Base-by-base conservation (phyloP, 2,329 filamentous ascomycete genomes). In the Aspergillus aculeatinus region DNA sequence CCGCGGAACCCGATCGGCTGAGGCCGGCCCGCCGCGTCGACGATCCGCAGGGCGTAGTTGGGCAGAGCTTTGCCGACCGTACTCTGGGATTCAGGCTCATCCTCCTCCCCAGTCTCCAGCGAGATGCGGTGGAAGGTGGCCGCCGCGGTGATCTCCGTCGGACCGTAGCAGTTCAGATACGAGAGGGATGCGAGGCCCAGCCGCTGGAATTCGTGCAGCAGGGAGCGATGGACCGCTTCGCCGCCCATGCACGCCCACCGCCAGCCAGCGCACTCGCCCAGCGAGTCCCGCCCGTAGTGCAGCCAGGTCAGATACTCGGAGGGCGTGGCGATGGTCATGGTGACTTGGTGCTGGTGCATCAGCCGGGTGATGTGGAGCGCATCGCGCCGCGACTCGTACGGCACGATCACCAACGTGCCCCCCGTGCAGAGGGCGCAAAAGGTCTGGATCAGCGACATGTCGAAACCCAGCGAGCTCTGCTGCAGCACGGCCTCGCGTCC, bases 401-500 rank as follows among this genome's bases (percentile, higher is more conserved):
- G 56, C 2, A 63, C 63, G 21, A 70, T 57, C 0, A 68, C 31
- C 12, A 71, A 33, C 1, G 59, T 67, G 10, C 61, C 66, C 0
- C 59, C 67, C 35, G 61, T 67, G 39, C 60, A 61, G 5, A 70
- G 59, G 0, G 63, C 63, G 7, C 60, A 35, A 48, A 70, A 51
- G 2, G 66, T 65, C 25, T 71, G 69, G 29, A 54, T 60, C 2
- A 70, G 29, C 7, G 66, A 67, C 33, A 67, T 60, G 47, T 70
- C 69, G 57, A 67, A 70, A 2, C 62, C 61, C 29, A 63, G 67
- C 4, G 66, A 65, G 3, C 67, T 68, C 39, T 71, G 69, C 19
- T 71, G 68, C 1, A 71, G 57, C 1, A 68, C 57, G 27, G 27
- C 10, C 27, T 29, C 27, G 27, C 27, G 2, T 29, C 7, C 9